Conservation (phyloP, 768 basidiomycete genomes). For the Pleurotus djamor region DNA sequence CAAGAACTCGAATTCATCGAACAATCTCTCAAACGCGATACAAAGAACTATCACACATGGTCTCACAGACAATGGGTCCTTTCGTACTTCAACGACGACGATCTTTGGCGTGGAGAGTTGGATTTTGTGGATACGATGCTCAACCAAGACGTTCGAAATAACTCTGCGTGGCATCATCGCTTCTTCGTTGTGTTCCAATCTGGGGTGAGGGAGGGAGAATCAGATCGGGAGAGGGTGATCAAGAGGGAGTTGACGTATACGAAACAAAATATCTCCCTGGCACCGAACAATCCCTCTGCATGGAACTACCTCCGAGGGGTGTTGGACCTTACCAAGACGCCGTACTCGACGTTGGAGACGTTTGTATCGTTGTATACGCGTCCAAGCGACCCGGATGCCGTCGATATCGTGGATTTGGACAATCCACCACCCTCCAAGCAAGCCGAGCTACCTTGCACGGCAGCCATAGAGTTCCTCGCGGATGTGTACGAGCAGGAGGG, state of each 20-base stretch:
- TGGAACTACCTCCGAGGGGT: conserved; percentile 97
- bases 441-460: conserved; percentile 73
- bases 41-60: conserved; percentile 99
- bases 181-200: conserved; percentile 83
- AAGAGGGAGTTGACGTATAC: conserved; percentile 76
- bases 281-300: conserved; percentile 91
- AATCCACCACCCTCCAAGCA: conserved; percentile 63
- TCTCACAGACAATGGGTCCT: conserved; percentile 95
- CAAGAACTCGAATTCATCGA: conserved; percentile 84
- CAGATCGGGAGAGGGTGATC: conserved; percentile 56
- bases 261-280: conserved; percentile 80
- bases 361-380: conserved; percentile 70
- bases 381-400: conserved; percentile 18
- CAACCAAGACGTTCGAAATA: conserved; percentile 82
- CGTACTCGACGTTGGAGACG: conserved; percentile 49
- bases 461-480: conserved; percentile 85
- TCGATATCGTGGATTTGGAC: conserved; percentile 67
- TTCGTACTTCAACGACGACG: conserved; percentile 73
- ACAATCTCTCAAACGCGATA: conserved; percentile 66
- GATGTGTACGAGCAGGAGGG: conserved; percentile 66
- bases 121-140: conserved; percentile 72
- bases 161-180: conserved; percentile 96
- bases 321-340: conserved; percentile 58
- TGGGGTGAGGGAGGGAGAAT: conserved; percentile 59
- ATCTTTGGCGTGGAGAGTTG: conserved; percentile 76